Percentiles rank a stretch among this genome's conserved stretches.
Conservation (phyloP, 352 stramenopile genomes). For the Phytopythium delawarense region DNA sequence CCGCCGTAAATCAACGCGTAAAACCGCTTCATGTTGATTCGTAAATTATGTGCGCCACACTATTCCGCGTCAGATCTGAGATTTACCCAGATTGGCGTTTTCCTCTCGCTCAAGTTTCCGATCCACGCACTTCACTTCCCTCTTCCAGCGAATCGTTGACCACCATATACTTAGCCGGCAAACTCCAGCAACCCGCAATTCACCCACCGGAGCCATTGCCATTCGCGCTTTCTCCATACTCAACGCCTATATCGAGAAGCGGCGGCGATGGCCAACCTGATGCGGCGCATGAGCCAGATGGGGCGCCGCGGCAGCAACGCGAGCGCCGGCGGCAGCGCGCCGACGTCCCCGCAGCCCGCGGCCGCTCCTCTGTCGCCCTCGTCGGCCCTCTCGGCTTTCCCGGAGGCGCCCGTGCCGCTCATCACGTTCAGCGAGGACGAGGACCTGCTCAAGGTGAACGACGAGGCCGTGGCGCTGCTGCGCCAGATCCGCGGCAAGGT, state of each 20-base stretch:
- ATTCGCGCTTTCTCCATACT: background rate
- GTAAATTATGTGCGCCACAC: too few relatives aligned
- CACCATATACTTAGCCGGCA: background rate
- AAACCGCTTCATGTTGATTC: too few relatives aligned
- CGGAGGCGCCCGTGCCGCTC: constrained; percentile 73
- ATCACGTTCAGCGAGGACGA: constrained; percentile 86
- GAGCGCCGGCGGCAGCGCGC: constrained; percentile 1
- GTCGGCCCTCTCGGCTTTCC: constrained; percentile 41
- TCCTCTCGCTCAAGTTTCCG: background rate
- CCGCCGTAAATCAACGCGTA: too few relatives aligned
- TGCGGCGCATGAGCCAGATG: constrained; percentile 7
- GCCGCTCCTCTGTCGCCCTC: constrained; percentile 15
- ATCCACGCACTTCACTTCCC: background rate
- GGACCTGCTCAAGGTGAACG: constrained; percentile 77
- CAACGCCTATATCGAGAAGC: background rate
- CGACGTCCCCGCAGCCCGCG: background rate
- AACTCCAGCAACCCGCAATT: background rate
- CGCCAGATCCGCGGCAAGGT: constrained; percentile 70
- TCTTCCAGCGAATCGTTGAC: background rate
- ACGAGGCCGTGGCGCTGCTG: constrained; percentile 64
- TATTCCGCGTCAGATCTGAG: background rate
- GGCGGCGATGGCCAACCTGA: background rate
- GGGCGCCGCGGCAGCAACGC: constrained; percentile 5
- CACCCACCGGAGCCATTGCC: too few relatives aligned
- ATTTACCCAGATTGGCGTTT: background rate